These are phyloP conservation scores for Ophiostoma ulmi DNA, from an alignment of 2,329 filamentous ascomycete genomes.

Conservation along the genomic window DNA sequence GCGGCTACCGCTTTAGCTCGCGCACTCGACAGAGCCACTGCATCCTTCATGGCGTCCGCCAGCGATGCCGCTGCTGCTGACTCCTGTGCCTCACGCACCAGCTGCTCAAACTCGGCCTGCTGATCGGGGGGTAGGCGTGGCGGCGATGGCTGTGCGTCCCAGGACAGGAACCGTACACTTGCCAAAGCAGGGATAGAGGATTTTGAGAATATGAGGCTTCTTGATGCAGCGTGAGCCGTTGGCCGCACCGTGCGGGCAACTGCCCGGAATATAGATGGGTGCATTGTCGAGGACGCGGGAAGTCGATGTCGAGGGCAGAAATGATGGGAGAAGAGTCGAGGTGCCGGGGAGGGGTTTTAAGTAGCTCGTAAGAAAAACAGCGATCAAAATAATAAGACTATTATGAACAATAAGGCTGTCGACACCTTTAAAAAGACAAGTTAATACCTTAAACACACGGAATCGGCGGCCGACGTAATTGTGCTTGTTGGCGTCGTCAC, in stretches of 20 bases:
- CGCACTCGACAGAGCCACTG: constrained; percentile 2
- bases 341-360: not conserved
- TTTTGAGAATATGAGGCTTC: not conserved
- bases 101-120: constrained; percentile 83
- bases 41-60: constrained; percentile 22
- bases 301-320: not conserved
- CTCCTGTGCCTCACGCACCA: constrained; percentile 60
- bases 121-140: constrained; percentile 82
- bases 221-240: not conserved
- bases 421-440: not conserved
- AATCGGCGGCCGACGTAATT: constrained; percentile 8
- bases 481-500: constrained; percentile 9
- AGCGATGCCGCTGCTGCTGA: constrained; percentile 30
- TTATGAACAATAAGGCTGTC: not conserved
- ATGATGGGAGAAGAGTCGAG: not conserved
- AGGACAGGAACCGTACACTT: constrained; percentile 31
- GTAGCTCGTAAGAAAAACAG: not conserved
- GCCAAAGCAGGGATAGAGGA: no score
- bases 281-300: not conserved
- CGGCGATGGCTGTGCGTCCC: constrained; percentile 60
- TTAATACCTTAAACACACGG: not conserved
- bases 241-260: not conserved
- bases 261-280: not conserved
- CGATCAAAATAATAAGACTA: not conserved
- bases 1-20: constrained; percentile 18